These are phyloP conservation scores for Alectoria sarmentosa DNA, from an alignment of 495 filamentous ascomycete species.

Conservation along the genomic window DNA sequence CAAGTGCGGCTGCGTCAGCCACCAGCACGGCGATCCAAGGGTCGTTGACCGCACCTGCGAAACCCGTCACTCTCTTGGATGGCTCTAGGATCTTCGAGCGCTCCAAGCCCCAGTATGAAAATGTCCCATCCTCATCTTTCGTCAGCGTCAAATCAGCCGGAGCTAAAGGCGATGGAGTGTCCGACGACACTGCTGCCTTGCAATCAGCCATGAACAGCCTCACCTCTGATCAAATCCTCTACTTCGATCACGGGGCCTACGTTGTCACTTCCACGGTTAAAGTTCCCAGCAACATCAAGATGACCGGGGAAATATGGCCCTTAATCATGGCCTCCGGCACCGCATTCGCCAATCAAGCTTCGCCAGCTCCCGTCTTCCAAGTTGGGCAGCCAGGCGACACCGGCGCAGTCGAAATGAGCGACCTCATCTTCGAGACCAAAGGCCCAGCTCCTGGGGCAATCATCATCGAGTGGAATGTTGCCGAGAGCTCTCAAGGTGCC, in stretches of 20 bases:
- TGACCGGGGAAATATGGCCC: conserved; percentile 89
- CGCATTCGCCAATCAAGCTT: conserved; percentile 58
- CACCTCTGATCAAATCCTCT: conserved; percentile 59
- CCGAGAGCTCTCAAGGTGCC: conserved; percentile 57
- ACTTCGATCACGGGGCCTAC: conserved; percentile 90
- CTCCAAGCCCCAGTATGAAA: conserved; percentile 69
- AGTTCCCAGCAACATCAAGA: conserved; percentile 67
- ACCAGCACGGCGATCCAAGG: conserved; percentile 25
- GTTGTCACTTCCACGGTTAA: conserved; percentile 76
- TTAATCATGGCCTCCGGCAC: conserved; percentile 75
- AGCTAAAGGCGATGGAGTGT: conserved; percentile 67
- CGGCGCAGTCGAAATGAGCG: conserved; percentile 76
- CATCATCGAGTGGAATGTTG: conserved; percentile 87
- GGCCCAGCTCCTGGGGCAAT: conserved; percentile 79
- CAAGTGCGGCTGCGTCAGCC: conserved; percentile 21
- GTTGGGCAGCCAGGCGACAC: conserved; percentile 72
- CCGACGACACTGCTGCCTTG: conserved; percentile 56
- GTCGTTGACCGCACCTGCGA: conserved; percentile 40
- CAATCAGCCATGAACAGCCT: conserved; percentile 64
- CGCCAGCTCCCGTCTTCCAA: conserved; percentile 63
- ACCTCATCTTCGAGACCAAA: conserved; percentile 72
- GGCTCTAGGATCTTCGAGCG: conserved; percentile 56
- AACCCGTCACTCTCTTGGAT: conserved; percentile 47
- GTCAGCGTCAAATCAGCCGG: conserved; percentile 69
- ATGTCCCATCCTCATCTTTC: conserved; percentile 49